phyloP scores from a whole-genome alignment of 768 basidiomycete genomes.

The Hydnomerulius pinastri region DNA sequence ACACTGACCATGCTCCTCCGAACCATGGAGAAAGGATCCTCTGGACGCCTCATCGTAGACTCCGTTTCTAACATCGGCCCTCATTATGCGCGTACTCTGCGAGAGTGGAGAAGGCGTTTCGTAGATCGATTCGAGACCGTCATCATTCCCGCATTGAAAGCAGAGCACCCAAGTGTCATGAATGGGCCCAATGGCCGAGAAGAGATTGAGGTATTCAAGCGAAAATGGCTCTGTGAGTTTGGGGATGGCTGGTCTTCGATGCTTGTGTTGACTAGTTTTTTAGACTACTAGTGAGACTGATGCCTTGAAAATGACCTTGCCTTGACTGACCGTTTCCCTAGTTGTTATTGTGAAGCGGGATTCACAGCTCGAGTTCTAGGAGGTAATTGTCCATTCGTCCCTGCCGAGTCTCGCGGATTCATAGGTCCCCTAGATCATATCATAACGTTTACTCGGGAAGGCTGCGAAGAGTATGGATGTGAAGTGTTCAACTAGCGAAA shows the following conservation, averaged over 20 bases:
- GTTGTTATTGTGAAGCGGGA: conserved; percentile 74
- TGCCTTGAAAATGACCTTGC: background rate
- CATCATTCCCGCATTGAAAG: conserved; percentile 58
- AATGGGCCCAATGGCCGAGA: conserved; percentile 40
- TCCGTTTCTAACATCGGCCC: conserved; percentile 71
- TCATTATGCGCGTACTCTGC: conserved; percentile 77
- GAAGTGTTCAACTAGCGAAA: conserved; percentile 17
- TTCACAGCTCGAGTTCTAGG: conserved; percentile 67
- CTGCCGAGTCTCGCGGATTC: too few species aligned
- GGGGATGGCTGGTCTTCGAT: conserved; percentile 7
- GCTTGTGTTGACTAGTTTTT: conserved; percentile 8
- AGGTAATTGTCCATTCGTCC: too few species aligned
- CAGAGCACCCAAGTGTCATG: conserved; percentile 62
- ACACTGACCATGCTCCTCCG: conserved; percentile 59
- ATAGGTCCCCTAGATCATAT: conserved; percentile 51
- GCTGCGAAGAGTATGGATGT: conserved; percentile 60
- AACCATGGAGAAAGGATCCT: conserved; percentile 50
- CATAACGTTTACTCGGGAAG: conserved; percentile 64
- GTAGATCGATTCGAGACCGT: conserved; percentile 54
- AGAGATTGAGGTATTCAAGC: conserved; percentile 73
- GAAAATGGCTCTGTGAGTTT: conserved; percentile 71
- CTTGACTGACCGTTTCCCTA: conserved; percentile 26
- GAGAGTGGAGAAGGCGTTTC: conserved; percentile 74
- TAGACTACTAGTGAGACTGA: conserved; percentile 49
- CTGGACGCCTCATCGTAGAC: conserved; percentile 60